These are phyloP conservation scores for Trypanosoma theileri DNA, from an alignment of 208 protist genomes.

Conservation along the genomic window DNA sequence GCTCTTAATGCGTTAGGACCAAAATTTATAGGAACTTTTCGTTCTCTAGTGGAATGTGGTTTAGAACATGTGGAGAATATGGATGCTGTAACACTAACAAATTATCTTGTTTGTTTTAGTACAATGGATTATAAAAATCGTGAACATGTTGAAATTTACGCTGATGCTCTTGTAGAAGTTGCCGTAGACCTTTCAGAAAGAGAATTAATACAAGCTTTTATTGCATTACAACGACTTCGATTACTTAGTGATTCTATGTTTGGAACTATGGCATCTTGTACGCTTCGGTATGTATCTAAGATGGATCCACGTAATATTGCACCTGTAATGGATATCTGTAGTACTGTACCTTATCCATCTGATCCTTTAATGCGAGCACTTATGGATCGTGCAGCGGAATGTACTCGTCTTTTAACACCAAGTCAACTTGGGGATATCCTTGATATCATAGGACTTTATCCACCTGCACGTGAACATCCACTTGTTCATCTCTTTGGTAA, in stretches of 20 bases:
- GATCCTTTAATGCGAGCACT: slow-evolving; percentile 63
- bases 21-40: slow-evolving; percentile 61
- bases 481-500: slow-evolving; percentile 68
- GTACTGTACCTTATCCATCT: slow-evolving; percentile 50
- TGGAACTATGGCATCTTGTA: slow-evolving; percentile 38
- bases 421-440: slow-evolving; percentile 68
- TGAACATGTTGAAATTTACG: slow-evolving; percentile 86
- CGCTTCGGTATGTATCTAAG: slow-evolving; percentile 38
- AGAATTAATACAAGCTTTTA: slow-evolving; percentile 72
- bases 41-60: slow-evolving; percentile 57
- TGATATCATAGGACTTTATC: slow-evolving; percentile 69
- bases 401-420: slow-evolving; percentile 55
- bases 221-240: slow-evolving; percentile 65
- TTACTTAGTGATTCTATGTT: slow-evolving; percentile 77
- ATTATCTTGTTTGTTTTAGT: slow-evolving; percentile 69
- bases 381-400: slow-evolving; percentile 67
- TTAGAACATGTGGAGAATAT: slow-evolving; percentile 80
- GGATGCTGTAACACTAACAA: slow-evolving; percentile 68
- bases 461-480: slow-evolving; percentile 60
- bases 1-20: slow-evolving; percentile 46
- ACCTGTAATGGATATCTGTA: slow-evolving; percentile 85
- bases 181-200: slow-evolving; percentile 58
- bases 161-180: slow-evolving; percentile 79
- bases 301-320: slow-evolving; percentile 63
- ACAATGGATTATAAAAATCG: slow-evolving; percentile 59